Percentiles rank a stretch among this genome's conserved stretches.
Evolutionary conservation across 108 stramenopile genomes (phyloP).

Genomic region (Cyclotella sp.): DNA sequence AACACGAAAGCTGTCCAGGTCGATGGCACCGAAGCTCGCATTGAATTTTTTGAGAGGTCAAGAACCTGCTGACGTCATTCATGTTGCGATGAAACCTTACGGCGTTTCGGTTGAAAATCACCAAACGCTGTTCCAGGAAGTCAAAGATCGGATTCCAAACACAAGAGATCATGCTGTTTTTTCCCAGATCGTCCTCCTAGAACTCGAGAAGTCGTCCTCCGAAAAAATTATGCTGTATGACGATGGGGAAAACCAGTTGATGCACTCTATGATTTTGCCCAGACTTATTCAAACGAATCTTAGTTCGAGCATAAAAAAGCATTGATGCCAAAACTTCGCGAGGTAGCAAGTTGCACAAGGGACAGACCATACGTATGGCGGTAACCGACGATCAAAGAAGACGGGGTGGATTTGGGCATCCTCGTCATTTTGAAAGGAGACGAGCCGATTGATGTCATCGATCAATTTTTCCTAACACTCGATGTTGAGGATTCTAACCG

Average conservation of each 20-base stretch:
- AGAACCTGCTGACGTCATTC: constrained; percentile 34
- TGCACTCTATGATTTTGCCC: constrained; percentile 40
- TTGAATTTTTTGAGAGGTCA: constrained; percentile 42
- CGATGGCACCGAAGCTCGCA: constrained; percentile 18
- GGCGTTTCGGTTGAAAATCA: constrained; percentile 24
- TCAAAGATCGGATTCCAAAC: constrained; percentile 27
- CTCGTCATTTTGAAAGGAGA: constrained; percentile 39
- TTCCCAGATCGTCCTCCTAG: constrained; percentile 18
- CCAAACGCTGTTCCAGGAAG: constrained; percentile 22
- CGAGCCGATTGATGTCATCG: constrained; percentile 39
- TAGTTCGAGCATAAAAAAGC: constrained; percentile 20
- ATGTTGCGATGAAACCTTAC: constrained; percentile 26
- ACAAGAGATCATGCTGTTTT: constrained; percentile 36
- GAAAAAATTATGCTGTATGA: constrained; percentile 32
- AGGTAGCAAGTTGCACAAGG: constrained; percentile 25
- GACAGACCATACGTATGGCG: constrained; percentile 29
- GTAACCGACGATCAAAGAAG: constrained; percentile 15
- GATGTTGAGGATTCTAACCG: constrained; percentile 9
- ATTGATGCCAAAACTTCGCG: constrained; percentile 45
- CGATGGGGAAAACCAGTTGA: constrained; percentile 53
- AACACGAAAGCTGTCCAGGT: constrained; percentile 22
- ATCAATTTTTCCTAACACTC: constrained; percentile 36
- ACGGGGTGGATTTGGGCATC: constrained; percentile 28
- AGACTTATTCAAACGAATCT: constrained; percentile 11
- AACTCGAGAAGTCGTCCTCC: constrained; percentile 17